Base-by-base conservation (phyloP, 495 filamentous ascomycete species). In the Xylaria cubensis region DNA sequence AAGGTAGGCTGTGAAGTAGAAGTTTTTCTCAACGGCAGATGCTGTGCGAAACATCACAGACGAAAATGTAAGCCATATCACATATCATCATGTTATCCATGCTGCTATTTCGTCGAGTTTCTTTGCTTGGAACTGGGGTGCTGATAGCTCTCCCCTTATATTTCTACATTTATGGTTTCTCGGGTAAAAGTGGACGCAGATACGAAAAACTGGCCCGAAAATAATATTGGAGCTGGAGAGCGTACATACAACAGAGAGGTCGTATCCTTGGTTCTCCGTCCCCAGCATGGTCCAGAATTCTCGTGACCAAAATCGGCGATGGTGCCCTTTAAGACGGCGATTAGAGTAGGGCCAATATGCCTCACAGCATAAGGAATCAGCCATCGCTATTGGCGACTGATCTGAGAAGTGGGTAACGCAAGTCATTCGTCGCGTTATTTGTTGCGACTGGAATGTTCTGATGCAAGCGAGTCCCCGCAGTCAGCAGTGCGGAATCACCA, bases 271-370 rank as follows among this genome's bases (percentile, higher is more conserved):
- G 34, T 61, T 61, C 58, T 61, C 50, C 21, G 36, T 44, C 50
- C 48, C 65, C 65, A 67, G 65, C 65, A 67, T 55, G 34, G n/a
- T 26, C 32, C 12, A 36, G 42, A 41, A 44, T 36, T 8, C 65
- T 44, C 65, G 65, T 67, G 65, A 67, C 50, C 65, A 41, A 2
- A 19, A 55, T 56, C 36, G 64, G 64, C 46, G 48, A 36, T 53
- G 17, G 32, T 13, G 19, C 9, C 19, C 26, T 48, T 48, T 32
- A 36, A 12, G 9, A 51, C n/a, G 48, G 50, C 64, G 64, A 53
- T 46, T 36, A 65, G 24, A 12, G n/a, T 15, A 53, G 9, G 50
- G 50, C 21, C 21, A 13, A 13, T 15, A 53, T 24, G 50, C 50
- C 50, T 53, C 50, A 26, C 21, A 3, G 50, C 21, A 21, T 19